Base-by-base conservation (phyloP, 1,139 yeast genomes). In the Diutina catenulata region DNA sequence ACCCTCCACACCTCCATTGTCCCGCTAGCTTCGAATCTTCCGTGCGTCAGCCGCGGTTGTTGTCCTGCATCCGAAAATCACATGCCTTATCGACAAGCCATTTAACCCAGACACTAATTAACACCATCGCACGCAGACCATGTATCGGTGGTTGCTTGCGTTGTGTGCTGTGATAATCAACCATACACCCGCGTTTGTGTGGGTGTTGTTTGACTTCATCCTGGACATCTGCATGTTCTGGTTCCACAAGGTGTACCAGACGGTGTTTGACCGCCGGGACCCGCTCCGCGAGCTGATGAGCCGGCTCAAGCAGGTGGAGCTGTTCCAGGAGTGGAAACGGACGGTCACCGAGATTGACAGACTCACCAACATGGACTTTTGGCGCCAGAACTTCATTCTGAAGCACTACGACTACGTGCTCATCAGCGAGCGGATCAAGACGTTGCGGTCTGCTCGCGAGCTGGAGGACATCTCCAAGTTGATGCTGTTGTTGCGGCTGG, bases 311-410 rank as follows among this genome's bases (percentile, higher is more conserved):
- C 57, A 52, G 38, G 71, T 64, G 11, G 62, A 64, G 31, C 67
- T 64, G 21, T 79, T 73, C 51, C 70, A 64, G 33, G 81, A 76
- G 41, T 81, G 86, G 84, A 70, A 68, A 44, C 59, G 55, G 20
- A 67, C 69, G 3, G 83, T 83, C 2, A 56, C 62, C 4, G 69
- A 73, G 42, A 71, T 82, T 4, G 94, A 82, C 49, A 67, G 67
- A 40, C 57, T 79, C 20, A 75, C 83, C 0, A 81, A 81, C 33
- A 76, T 79, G 52, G 84, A 80, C 48, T 55, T 78, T 38, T 82
- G 94, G 95, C 66, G 97, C 43, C 86, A 86, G 46, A 84, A 87
- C 51, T 86, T 91, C 44, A 76, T 79, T 15, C 80, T 93, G 37
- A 73, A 74, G 42, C 78, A 82, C 48, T 91, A 87, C 51, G 98